Percentiles rank a stretch among this genome's conserved stretches.
phyloP scores from a whole-genome alignment of 768 basidiomycete species.

The Plicaturopsis crispa region DNA sequence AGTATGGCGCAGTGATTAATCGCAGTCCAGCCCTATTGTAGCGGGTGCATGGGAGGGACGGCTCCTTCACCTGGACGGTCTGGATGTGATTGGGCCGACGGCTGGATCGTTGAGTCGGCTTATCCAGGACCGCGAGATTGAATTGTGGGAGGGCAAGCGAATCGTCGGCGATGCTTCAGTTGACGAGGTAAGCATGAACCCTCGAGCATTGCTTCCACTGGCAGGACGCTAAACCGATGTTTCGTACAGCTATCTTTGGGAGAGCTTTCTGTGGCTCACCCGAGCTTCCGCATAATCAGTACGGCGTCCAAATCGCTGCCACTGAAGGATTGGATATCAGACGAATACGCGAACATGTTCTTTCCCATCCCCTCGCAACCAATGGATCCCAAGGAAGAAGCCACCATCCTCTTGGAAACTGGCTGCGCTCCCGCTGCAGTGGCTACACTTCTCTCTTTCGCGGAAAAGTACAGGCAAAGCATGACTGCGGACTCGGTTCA shows the following conservation, averaged over 20 bases:
- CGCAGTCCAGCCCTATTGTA: conserved; percentile 37
- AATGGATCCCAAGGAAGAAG: conserved; percentile 49
- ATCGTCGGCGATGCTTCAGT: conserved; percentile 41
- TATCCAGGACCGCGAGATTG: conserved; percentile 53
- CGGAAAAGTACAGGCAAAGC: conserved; percentile 48
- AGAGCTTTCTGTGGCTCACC: conserved; percentile 42
- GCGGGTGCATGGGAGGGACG: conserved; percentile 51
- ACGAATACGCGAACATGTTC: conserved; percentile 68
- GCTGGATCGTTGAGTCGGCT: conserved; percentile 55
- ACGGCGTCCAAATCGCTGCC: conserved; percentile 58
- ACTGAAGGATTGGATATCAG: conserved; percentile 62
- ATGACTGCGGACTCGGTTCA: conserved; percentile 49
- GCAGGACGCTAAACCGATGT: not conserved
- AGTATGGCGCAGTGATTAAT: not conserved
- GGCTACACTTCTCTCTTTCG: conserved; percentile 40
- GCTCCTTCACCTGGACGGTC: conserved; percentile 49
- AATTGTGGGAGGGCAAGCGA: conserved; percentile 58
- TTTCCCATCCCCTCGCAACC: conserved; percentile 53
- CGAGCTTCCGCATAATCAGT: conserved; percentile 52
- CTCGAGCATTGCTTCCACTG: not conserved
- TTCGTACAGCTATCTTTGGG: conserved; percentile 14
- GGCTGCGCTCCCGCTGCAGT: conserved; percentile 35
- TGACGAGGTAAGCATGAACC: conserved; percentile 31
- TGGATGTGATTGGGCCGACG: conserved; percentile 61
- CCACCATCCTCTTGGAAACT: conserved; percentile 36